phyloP scores from a whole-genome alignment of 2,329 filamentous ascomycete species.

The Teratosphaeria pseudoeucalypti region DNA sequence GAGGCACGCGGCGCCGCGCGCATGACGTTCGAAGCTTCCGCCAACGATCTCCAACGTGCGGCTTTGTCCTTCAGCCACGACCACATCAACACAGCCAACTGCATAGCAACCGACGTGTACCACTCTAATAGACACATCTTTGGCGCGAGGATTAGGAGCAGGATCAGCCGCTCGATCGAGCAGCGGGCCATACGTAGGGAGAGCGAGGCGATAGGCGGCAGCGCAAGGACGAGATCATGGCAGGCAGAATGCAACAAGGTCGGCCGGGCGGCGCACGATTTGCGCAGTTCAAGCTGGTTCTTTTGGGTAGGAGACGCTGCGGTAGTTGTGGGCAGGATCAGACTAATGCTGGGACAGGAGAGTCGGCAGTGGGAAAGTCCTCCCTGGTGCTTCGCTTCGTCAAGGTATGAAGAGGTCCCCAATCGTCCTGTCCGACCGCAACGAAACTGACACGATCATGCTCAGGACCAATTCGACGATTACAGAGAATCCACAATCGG shows the following conservation, averaged over 20 bases:
- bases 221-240: slow-evolving; percentile 48
- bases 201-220: not conserved
- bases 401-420: slow-evolving; percentile 54
- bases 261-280: slow-evolving; percentile 63
- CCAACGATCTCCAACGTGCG: not conserved
- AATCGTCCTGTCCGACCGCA: not conserved
- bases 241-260: slow-evolving; percentile 68
- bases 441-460: not conserved
- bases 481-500: slow-evolving; percentile 98
- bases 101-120: not conserved
- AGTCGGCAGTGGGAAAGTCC: slow-evolving; percentile 99
- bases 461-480: slow-evolving; percentile 94
- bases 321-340: not conserved
- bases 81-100: not conserved
- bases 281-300: slow-evolving; percentile 97
- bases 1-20: not conserved
- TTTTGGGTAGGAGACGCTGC: slow-evolving; percentile 62
- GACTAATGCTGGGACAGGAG: slow-evolving; percentile 37
- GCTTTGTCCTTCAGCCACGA: not conserved
- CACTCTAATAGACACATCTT: not conserved
- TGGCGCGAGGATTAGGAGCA: not conserved
- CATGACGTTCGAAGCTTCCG: not conserved
- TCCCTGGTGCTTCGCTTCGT: slow-evolving; percentile 97
- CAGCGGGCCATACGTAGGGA: not conserved
- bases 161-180: not conserved